Base-by-base conservation (phyloP, 2,329 filamentous ascomycete species). In the Xylariaceae sp. region DNA sequence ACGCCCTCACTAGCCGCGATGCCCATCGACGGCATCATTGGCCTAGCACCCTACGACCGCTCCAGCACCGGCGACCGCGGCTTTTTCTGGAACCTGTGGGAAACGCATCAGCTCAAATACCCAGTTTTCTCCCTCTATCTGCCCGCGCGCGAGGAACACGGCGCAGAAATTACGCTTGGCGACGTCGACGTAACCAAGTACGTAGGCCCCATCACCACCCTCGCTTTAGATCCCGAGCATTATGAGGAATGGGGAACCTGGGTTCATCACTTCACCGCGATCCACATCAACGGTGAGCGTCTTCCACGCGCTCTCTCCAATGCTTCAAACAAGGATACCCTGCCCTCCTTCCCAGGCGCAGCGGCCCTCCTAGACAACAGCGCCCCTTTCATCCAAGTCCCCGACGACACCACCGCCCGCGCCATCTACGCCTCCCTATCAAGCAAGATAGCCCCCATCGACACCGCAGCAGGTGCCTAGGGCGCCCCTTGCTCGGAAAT, bases 1-100 rank as follows among this genome's bases (percentile, higher is more conserved):
- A 60, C 64, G 4, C 56, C 63, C 1, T 59, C 60, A 6, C 54
- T 70, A n/a, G 59, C 60, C 3, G 51, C 61, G 2, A 63, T 67
- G 35, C 61, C 62, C 2, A 64, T 68, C 32, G 69, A 71, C 42
- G 69, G 69, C 35, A 67, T 72, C 46, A 61, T 72, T 41, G 71
- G 71, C 19, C 55, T 72, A 19, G 60, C 57, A 2, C 54, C 57
- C 1, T 57, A 56, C 1, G 51, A 57, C 26, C 52, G 53, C 12
- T 56, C 59, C n/a, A 44, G 12, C 9, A 40, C 4, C 30, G 9
- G 51, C 40, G 27, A 54, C 9, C 8, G 48, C 6, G 53, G 67
- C 0, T 64, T 65, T 45, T 68, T 66, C 53, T 70, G 68, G 65
- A 64, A 60, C 30, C 62, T 71, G 3, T 62, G 65, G 44, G 32